Evolutionary conservation across 164 flowering plant genomes (phyloP).

Genomic region (Santalum album): DNA sequence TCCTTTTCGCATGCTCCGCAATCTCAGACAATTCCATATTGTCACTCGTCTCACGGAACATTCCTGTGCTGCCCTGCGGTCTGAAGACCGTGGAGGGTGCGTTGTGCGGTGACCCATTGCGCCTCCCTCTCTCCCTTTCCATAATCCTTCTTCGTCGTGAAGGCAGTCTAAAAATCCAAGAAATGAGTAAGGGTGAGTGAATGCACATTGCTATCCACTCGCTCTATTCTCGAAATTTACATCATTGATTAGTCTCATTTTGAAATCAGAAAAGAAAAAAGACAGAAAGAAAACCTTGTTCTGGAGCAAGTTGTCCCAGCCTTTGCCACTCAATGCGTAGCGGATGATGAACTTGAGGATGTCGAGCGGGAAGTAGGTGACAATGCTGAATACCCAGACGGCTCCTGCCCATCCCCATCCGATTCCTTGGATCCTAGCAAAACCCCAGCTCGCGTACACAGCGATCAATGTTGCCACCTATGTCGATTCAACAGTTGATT

Average conservation of each 20-base stretch:
- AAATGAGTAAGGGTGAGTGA: too few relatives aligned
- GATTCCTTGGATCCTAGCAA: slow-evolving; percentile 29
- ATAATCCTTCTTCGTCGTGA: slow-evolving; percentile 45
- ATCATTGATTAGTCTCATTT: too few relatives aligned
- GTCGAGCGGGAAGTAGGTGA: slow-evolving; percentile 38
- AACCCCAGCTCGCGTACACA: slow-evolving; percentile 46
- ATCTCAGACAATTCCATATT: slow-evolving; percentile 51
- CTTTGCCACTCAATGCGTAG: slow-evolving; percentile 37
- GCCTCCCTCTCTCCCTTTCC: slow-evolving; percentile 51
- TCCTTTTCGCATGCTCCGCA: slow-evolving; percentile 48
- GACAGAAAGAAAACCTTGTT: too few relatives aligned
- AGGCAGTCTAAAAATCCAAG: slow-evolving; percentile 31
- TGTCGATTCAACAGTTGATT: too few relatives aligned
- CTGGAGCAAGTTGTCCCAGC: slow-evolving; percentile 40
- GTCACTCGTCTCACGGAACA: slow-evolving; percentile 34
- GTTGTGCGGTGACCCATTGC: slow-evolving; percentile 50
- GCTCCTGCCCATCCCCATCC: slow-evolving; percentile 63
- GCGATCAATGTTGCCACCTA: slow-evolving; percentile 46
- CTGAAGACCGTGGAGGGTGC: slow-evolving; percentile 45
- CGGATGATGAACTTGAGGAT: slow-evolving; percentile 36
- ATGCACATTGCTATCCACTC: too few relatives aligned
- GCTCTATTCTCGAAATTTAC: too few relatives aligned
- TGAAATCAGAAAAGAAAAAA: too few relatives aligned
- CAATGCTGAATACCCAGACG: slow-evolving; percentile 43
- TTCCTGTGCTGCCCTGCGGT: slow-evolving; percentile 24